These are phyloP conservation scores for California macrophylla DNA, from an alignment of 441 rosid species.

Conservation along the genomic window DNA sequence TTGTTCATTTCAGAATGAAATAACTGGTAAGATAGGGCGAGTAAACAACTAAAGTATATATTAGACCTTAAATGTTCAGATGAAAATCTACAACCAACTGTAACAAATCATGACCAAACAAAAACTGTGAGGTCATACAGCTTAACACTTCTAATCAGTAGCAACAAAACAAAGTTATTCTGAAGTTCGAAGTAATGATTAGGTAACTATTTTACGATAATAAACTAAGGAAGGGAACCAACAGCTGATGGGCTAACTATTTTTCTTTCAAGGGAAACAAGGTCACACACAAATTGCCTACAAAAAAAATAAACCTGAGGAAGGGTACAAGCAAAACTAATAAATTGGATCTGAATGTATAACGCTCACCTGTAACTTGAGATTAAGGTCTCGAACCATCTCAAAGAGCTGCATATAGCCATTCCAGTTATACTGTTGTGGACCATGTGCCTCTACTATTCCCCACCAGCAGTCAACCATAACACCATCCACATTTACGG, in stretches of 20 bases:
- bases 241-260: too few species aligned
- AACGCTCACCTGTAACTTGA: constrained; percentile 65
- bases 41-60: not conserved
- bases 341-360: constrained; percentile 9
- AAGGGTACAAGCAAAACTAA: not conserved
- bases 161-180: not conserved
- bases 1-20: not conserved
- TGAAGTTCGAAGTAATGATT: too few species aligned
- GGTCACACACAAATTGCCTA: too few species aligned
- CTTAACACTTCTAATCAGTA: not conserved
- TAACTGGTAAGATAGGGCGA: not conserved
- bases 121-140: not conserved
- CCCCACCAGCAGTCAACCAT: constrained; percentile 99
- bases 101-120: not conserved
- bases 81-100: not conserved
- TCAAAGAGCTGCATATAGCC: constrained; percentile 80
- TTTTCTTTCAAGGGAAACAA: too few species aligned
- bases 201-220: too few species aligned
- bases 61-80: not conserved
- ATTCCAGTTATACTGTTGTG: constrained; percentile 85
- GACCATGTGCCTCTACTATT: constrained; percentile 84
- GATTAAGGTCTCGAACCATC: constrained; percentile 69
- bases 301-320: not conserved
- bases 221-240: too few species aligned
- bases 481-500: constrained; percentile 71